Conservation (phyloP, 192 early-diverging fungal genomes). For the Thoreauomyces humboldtii region DNA sequence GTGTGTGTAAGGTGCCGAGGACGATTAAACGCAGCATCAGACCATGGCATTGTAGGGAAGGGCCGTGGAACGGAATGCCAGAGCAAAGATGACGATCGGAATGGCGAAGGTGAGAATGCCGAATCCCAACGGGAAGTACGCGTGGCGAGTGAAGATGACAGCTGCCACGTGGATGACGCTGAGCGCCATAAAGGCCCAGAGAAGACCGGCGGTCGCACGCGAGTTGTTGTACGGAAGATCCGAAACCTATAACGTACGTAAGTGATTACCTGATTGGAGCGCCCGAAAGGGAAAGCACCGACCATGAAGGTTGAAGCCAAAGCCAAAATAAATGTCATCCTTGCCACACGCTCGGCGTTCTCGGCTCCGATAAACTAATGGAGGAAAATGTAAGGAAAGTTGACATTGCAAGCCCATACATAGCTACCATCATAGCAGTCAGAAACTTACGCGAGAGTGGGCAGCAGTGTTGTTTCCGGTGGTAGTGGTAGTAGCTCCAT, state of each 20-base stretch:
- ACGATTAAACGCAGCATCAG: too few relatives aligned
- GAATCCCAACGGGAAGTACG: conserved; percentile 5
- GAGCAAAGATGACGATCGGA: conserved; percentile 16
- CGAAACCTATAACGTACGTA: too few relatives aligned
- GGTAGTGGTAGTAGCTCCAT: not conserved
- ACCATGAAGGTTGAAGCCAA: not conserved
- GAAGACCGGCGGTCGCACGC: conserved; percentile 11
- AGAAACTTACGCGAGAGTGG: not conserved
- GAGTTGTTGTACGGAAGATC: conserved; percentile 6
- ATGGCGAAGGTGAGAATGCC: conserved; percentile 15
- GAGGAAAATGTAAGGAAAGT: not conserved
- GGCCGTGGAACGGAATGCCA: conserved; percentile 28
- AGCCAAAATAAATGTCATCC: conserved; percentile 21
- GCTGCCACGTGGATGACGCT: conserved; percentile 18
- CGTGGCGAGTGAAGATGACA: conserved; percentile 21
- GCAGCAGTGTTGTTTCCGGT: not conserved
- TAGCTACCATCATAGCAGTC: not conserved
- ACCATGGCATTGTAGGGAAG: too few relatives aligned
- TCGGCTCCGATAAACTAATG: conserved; percentile 12
- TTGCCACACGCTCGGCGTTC: conserved; percentile 22
- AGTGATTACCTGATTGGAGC: too few relatives aligned
- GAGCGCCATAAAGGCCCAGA: conserved; percentile 15
- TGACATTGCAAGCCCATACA: not conserved
- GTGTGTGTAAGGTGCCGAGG: too few relatives aligned
- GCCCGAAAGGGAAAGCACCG: too few relatives aligned